Evolutionary conservation across 108 stramenopile genomes (phyloP), one percentile per base, ranked within the genome.

Genomic region (Poteriospumella lacustris): DNA sequence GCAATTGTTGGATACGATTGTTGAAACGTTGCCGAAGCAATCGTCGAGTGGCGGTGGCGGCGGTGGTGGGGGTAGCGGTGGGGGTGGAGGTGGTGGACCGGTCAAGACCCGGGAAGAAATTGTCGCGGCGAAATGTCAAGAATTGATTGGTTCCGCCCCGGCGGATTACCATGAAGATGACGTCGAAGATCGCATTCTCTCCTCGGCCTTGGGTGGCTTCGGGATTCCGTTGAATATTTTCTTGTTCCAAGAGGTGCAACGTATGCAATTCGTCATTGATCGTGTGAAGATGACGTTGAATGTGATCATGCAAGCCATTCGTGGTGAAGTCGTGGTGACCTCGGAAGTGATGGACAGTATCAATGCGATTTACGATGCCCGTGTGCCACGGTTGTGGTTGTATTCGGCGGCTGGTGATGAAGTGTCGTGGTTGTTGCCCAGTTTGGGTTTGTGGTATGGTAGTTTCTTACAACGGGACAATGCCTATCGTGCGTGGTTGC

Each of bases 251-350:
- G 86, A 87, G 76, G 41, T 84, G n/a, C 83, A 83, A 60, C 28
- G 79, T 15, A 34, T 87, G 15, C 43, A 76, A 42, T 3, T 5
- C 0, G 84, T 85, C 31, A 1, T 84, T 5, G 47, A 0, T 0
- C 1, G 1, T n/a, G 84, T 84, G 1, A 56, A 42, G 33, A 26
- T 0, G 5, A 39, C 72, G 33, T 69, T 84, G 26, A 15, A n/a
- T 12, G 40, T 75, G 33, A 42, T 87, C 2, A 2, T 60, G 0
- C 34, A 52, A 3, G 86, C 86, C 0, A 82, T 87, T 43, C 70
- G 77, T 42, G 86, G 86, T 34, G 81, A 84, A 26, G 86, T 83
- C n/a, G 75, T 83, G 19, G 76, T 82, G 41, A 84, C 86, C 24
- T 2, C 33, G 0, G 58, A 78, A 76, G 38, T 87, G 29, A 36